These are phyloP conservation scores for Ophiobolus disseminans DNA, from an alignment of 2,329 filamentous ascomycete genomes.

Conservation along the genomic window DNA sequence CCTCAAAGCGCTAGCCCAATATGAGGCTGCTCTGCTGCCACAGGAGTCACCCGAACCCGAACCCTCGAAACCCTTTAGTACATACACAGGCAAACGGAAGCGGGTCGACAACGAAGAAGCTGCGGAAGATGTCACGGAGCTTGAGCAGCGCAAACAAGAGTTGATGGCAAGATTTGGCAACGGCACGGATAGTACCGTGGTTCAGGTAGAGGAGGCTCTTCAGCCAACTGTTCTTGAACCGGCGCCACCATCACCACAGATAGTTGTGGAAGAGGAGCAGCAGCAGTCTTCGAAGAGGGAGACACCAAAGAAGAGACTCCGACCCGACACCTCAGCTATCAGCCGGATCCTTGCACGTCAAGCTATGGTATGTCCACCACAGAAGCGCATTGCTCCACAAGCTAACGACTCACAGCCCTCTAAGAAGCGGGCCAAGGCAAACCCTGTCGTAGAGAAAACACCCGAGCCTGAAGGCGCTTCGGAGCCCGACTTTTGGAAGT, in stretches of 20 bases:
- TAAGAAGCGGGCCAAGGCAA: conserved; percentile 22
- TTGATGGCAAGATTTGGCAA: conserved; percentile 30
- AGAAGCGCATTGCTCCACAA: background rate
- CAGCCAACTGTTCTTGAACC: background rate
- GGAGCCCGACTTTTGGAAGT: conserved; percentile 72
- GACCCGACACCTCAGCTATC: conserved; percentile 35
- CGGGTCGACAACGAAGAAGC: conserved; percentile 30
- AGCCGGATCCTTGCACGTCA: conserved; percentile 41
- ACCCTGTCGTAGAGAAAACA: conserved; percentile 22
- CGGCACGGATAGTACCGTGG: background rate
- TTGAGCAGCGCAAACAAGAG: conserved; percentile 29
- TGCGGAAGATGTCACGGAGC: conserved; percentile 17
- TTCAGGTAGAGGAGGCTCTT: conserved; percentile 4
- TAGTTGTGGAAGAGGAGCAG: background rate
- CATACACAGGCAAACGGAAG: conserved; percentile 30
- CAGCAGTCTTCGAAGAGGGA: conserved; percentile 9
- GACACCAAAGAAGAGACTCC: conserved; percentile 30
- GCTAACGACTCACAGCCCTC: conserved; percentile 8
- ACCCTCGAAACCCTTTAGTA: conserved; percentile 12
- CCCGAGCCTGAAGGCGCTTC: conserved; percentile 42
- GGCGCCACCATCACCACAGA: background rate
- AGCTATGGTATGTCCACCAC: conserved; percentile 15
- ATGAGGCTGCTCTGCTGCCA: conserved; percentile 47
- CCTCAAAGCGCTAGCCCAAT: conserved; percentile 58
- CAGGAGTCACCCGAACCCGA: background rate